Percentiles rank a stretch among this genome's conserved stretches.
These are phyloP conservation scores for Halenospora varia DNA, from an alignment of 495 filamentous ascomycete genomes.

Conservation along the genomic window DNA sequence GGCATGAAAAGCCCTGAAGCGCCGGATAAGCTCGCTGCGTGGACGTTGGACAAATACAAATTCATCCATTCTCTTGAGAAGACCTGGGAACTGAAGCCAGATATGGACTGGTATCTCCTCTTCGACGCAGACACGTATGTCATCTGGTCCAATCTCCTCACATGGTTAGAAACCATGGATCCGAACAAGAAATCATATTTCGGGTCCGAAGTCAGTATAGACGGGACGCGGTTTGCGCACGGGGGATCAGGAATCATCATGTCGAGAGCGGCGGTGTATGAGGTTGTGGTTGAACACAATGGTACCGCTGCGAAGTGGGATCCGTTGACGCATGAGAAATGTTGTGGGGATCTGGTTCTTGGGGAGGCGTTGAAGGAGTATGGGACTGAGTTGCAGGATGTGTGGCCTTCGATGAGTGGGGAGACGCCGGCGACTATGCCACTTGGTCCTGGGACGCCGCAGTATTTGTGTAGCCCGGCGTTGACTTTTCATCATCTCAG, in stretches of 20 bases:
- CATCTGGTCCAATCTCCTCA: slow-evolving; percentile 56
- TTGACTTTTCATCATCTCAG: slow-evolving; percentile 51
- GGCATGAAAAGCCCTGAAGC: not conserved
- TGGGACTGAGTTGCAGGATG: slow-evolving; percentile 38
- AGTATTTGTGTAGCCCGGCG: slow-evolving; percentile 52
- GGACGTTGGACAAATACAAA: slow-evolving; percentile 46
- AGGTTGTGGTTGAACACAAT: slow-evolving; percentile 23
- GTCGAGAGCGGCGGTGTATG: slow-evolving; percentile 44
- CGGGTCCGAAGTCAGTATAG: slow-evolving; percentile 31
- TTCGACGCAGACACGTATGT: slow-evolving; percentile 68
- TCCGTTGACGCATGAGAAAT: slow-evolving; percentile 33
- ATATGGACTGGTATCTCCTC: slow-evolving; percentile 64
- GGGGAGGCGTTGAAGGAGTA: slow-evolving; percentile 41
- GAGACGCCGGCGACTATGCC: slow-evolving; percentile 38
- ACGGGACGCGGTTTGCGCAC: slow-evolving; percentile 44
- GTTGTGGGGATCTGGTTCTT: slow-evolving; percentile 52
- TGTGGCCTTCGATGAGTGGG: slow-evolving; percentile 53
- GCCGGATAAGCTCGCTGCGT: slow-evolving; percentile 14
- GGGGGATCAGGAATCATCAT: slow-evolving; percentile 51
- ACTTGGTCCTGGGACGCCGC: slow-evolving; percentile 37
- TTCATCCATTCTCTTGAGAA: slow-evolving; percentile 42
- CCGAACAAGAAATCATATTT: slow-evolving; percentile 30
- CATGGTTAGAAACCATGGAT: slow-evolving; percentile 49
- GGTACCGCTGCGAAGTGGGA: not conserved
- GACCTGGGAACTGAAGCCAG: slow-evolving; percentile 36